These are phyloP conservation scores for Colletotrichum tofieldiae DNA, from an alignment of 2,329 filamentous ascomycete genomes.

Conservation along the genomic window DNA sequence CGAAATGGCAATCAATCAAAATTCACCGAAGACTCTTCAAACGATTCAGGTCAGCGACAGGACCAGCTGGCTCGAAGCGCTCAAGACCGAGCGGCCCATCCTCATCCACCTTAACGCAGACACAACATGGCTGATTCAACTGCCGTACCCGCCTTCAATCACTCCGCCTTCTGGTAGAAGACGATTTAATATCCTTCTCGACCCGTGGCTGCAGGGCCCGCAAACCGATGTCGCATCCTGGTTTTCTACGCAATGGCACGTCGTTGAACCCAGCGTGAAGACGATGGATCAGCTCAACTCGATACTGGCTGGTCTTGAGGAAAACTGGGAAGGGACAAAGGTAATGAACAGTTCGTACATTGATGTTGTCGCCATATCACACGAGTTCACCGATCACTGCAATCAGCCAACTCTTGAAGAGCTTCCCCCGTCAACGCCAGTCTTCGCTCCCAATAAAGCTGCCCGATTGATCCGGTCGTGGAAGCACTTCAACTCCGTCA, in stretches of 20 bases:
- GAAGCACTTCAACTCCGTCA: slow-evolving; percentile 72
- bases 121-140: slow-evolving; percentile 77
- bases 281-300: slow-evolving; percentile 70
- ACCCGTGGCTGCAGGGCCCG: slow-evolving; percentile 75
- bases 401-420: slow-evolving; percentile 73
- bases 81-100: slow-evolving; percentile 53
- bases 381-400: slow-evolving; percentile 80
- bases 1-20: neutral
- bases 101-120: slow-evolving; percentile 78
- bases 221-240: slow-evolving; percentile 76
- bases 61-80: slow-evolving; percentile 27
- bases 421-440: slow-evolving; percentile 66
- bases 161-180: slow-evolving; percentile 60
- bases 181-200: slow-evolving; percentile 76
- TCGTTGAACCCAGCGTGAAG: slow-evolving; percentile 66
- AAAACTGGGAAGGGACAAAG: slow-evolving; percentile 31
- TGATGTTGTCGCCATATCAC: slow-evolving; percentile 73
- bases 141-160: slow-evolving; percentile 67
- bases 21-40: neutral
- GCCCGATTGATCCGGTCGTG: slow-evolving; percentile 70
- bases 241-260: slow-evolving; percentile 78
- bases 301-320: slow-evolving; percentile 66
- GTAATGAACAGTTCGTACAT: slow-evolving; percentile 57
- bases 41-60: slow-evolving; percentile 32
- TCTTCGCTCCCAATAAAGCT: slow-evolving; percentile 74